Conservation (phyloP, 805 yeast species). For the Candida stauntonica region DNA sequence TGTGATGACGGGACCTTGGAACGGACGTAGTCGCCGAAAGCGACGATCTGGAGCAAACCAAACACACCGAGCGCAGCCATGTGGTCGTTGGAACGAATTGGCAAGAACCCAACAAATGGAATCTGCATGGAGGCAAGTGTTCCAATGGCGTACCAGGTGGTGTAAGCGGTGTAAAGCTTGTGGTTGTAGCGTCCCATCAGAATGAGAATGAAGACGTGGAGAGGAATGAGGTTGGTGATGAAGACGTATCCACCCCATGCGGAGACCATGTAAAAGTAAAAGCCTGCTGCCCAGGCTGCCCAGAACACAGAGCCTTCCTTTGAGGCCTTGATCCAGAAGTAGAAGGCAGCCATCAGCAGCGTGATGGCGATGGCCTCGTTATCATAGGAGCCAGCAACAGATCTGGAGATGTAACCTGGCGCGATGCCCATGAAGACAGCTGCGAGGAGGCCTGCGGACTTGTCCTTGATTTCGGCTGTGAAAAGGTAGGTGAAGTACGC, state of each 20-base stretch:
- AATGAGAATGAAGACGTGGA: conserved; percentile 86
- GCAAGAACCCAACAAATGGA: conserved; percentile 96
- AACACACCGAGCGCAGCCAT: conserved; percentile 98
- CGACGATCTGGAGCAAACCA: conserved; percentile 88
- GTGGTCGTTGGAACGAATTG: conserved; percentile 95
- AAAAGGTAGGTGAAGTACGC: conserved; percentile 85
- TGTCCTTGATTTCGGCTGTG: conserved; percentile 85
- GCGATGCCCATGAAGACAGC: conserved; percentile 97
- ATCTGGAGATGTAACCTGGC: conserved; percentile 96
- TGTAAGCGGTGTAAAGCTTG: conserved; percentile 81
- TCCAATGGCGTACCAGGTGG: conserved; percentile 96
- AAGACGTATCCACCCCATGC: conserved; percentile 99
- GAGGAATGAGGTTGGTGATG: conserved; percentile 94
- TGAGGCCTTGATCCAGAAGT: conserved; percentile 91
- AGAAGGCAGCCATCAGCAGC: conserved; percentile 89
- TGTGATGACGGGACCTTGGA: conserved; percentile 65
- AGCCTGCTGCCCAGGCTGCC: conserved; percentile 78
- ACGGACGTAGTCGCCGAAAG: conserved; percentile 78
- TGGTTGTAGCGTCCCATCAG: conserved; percentile 92
- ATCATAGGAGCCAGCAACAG: conserved; percentile 98
- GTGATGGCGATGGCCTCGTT: conserved; percentile 99
- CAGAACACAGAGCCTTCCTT: conserved; percentile 86
- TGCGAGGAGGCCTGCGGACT: conserved; percentile 84
- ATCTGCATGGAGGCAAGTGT: conserved; percentile 99
- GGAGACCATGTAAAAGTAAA: conserved; percentile 96